Evolutionary conservation across 2,329 filamentous ascomycete genomes (phyloP).

Genomic region (Colletotrichum liriopes): DNA sequence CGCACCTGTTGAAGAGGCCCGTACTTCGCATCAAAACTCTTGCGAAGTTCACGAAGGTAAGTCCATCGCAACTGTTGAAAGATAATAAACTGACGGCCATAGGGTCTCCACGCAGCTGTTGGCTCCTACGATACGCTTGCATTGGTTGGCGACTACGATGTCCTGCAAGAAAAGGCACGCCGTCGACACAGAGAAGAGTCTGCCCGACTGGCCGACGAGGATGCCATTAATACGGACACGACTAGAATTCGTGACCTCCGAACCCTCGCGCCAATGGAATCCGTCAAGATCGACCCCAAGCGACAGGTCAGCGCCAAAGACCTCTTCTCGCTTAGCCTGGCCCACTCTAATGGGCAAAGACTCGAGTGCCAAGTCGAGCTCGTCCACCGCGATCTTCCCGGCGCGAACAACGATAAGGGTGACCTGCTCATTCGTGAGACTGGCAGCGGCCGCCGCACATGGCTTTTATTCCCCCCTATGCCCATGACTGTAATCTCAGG

Average conservation of each 20-base stretch:
- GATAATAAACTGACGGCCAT: slow-evolving; percentile 17
- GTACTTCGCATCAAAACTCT: slow-evolving; percentile 91
- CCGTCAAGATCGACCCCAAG: slow-evolving; percentile 80
- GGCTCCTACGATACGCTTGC: slow-evolving; percentile 63
- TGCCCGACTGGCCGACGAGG: slow-evolving; percentile 85
- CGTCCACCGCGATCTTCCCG: slow-evolving; percentile 84
- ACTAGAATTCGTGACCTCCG: slow-evolving; percentile 84
- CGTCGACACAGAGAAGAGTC: slow-evolving; percentile 75
- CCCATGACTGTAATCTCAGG: slow-evolving; percentile 82
- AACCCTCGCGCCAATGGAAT: slow-evolving; percentile 80
- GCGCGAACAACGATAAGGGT: slow-evolving; percentile 77
- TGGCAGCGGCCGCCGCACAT: slow-evolving; percentile 79
- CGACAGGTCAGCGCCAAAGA: slow-evolving; percentile 92
- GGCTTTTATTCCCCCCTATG: slow-evolving; percentile 95
- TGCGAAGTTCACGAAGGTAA: slow-evolving; percentile 83
- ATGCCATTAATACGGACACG: slow-evolving; percentile 86
- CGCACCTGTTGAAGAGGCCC: slow-evolving; percentile 91
- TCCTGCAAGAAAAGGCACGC: slow-evolving; percentile 82
- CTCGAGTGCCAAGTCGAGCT: slow-evolving; percentile 92
- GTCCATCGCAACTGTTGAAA: slow-evolving; percentile 20
- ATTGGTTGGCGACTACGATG: slow-evolving; percentile 71
- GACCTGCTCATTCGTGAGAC: slow-evolving; percentile 95
- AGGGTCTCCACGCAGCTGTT: slow-evolving; percentile 71
- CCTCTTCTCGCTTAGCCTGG: slow-evolving; percentile 86
- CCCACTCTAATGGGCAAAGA: slow-evolving; percentile 91